Conservation (phyloP, 768 basidiomycete species). For the Floccularia luteovirens region DNA sequence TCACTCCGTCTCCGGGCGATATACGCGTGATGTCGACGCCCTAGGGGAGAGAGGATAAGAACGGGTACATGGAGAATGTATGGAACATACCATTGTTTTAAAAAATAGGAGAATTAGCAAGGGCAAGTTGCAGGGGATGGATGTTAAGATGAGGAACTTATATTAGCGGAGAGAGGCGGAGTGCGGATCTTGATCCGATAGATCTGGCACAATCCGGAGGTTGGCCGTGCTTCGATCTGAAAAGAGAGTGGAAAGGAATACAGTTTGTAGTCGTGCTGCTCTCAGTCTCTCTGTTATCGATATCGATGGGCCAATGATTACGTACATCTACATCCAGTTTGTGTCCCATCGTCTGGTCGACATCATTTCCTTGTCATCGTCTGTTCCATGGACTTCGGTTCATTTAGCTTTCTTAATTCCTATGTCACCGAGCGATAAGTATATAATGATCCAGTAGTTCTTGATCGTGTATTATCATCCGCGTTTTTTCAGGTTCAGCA, state of each 20-base stretch:
- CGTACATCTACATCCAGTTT: too few species aligned
- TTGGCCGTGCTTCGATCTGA: conserved; percentile 8
- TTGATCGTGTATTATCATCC: too few species aligned
- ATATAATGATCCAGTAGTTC: too few species aligned
- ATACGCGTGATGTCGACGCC: conserved; percentile 63
- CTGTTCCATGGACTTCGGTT: too few species aligned
- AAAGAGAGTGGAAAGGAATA: conserved; percentile 3
- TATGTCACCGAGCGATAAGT: too few species aligned
- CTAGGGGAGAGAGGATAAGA: conserved; percentile 24
- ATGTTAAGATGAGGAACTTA: conserved; percentile 27
- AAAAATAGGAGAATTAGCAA: conserved; percentile 22
- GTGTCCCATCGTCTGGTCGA: too few species aligned
- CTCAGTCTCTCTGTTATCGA: conserved; percentile 16
- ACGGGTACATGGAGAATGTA: conserved; percentile 8
- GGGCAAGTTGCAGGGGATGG: conserved; percentile 20
- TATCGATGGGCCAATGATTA: conserved; percentile 15
- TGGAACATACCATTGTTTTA: conserved; percentile 17
- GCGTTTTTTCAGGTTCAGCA: too few species aligned
- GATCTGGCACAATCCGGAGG: conserved; percentile 29
- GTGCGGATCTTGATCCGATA: conserved; percentile 75
- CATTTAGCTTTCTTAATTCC: too few species aligned
- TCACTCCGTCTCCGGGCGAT: conserved; percentile 51
- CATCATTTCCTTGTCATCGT: too few species aligned
- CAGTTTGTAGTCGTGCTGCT: conserved; percentile 4
- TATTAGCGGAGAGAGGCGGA: conserved; percentile 41